Base-by-base conservation (phyloP, 116 monocot species). In the Posidonia oceanica region DNA sequence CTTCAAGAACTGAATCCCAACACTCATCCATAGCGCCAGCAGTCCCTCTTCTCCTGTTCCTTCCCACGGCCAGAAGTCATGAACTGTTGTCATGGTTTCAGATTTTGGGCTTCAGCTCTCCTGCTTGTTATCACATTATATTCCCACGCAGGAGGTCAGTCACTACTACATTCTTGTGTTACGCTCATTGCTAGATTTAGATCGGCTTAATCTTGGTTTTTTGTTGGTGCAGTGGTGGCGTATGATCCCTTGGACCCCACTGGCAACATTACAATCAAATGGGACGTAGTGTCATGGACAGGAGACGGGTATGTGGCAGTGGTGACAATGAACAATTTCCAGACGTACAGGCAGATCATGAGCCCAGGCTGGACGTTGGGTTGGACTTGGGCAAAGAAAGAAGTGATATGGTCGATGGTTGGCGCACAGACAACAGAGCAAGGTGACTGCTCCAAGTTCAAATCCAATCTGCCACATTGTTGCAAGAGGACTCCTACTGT, bases 221-320 rank as follows among this genome's bases (percentile, higher is more conserved):
- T 67, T 67, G 3, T 51, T 15, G 51, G 11, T 39, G 39, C 59
- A 64, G 17, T 64, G 89, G 87, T 64, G 66, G 93, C 87, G 42
- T 93, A 93, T 70, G 93, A 93, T 75, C 93, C 89, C 3, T 60
- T 93, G 71, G 93, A 93, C 16, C 93, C 93, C 17, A 87, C 55
- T 15, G 93, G 87, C 20, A 87, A 93, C 71, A 89, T 89, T 14
- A 93, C 93, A 7, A 75, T 93, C 39, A 86, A 85, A 79, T 93
- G 89, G 93, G 93, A 93, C 72, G 77, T 93, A 15, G 77, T 93
- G 54, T 89, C 89, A 52, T 89, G 93, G 93, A 89, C 89, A 13
- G 77, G 85, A 55, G 93, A 93, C 73, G 93, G 93, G 53, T 93
- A 93, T 73, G 93, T 93, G 75, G 91, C 91, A 0, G 36, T 74